These are phyloP conservation scores for Cercospora sp. DNA, from an alignment of 2,329 filamentous ascomycete genomes.

Conservation along the genomic window DNA sequence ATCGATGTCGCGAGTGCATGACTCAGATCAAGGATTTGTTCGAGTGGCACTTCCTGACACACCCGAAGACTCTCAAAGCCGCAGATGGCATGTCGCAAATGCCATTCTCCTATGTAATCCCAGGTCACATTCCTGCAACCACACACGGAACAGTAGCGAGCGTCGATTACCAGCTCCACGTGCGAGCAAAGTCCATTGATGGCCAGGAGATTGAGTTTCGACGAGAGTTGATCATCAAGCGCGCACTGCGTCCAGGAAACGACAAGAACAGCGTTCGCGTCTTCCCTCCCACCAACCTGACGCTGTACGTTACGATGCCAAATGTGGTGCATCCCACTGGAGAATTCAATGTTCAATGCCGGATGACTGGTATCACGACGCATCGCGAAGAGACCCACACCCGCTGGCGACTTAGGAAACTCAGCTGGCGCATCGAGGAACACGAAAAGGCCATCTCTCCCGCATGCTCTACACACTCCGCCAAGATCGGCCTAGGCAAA, in stretches of 20 bases:
- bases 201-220: conserved; percentile 65
- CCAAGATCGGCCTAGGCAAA: conserved; percentile 66
- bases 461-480: conserved; percentile 74
- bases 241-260: conserved; percentile 73
- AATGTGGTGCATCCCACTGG: conserved; percentile 84
- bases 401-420: conserved; percentile 85
- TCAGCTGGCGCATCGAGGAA: conserved; percentile 93
- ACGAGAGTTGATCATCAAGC: conserved; percentile 70
- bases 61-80: conserved; percentile 46
- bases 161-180: conserved; percentile 77
- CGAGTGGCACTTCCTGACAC: conserved; percentile 73
- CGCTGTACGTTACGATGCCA: conserved; percentile 77
- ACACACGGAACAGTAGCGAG: conserved; percentile 71
- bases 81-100: conserved; percentile 68
- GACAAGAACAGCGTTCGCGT: conserved; percentile 90
- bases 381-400: conserved; percentile 67
- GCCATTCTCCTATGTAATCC: conserved; percentile 84
- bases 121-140: conserved; percentile 80
- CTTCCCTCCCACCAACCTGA: conserved; percentile 94
- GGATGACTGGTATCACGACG: conserved; percentile 81
- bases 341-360: conserved; percentile 74
- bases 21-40: conserved; percentile 71
- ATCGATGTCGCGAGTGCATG: conserved; percentile 76
- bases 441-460: conserved; percentile 75
- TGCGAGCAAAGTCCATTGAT: conserved; percentile 62